phyloP scores from a whole-genome alignment of 176 grass and related monocot genomes.

The Dendrocalamus sinicus region DNA sequence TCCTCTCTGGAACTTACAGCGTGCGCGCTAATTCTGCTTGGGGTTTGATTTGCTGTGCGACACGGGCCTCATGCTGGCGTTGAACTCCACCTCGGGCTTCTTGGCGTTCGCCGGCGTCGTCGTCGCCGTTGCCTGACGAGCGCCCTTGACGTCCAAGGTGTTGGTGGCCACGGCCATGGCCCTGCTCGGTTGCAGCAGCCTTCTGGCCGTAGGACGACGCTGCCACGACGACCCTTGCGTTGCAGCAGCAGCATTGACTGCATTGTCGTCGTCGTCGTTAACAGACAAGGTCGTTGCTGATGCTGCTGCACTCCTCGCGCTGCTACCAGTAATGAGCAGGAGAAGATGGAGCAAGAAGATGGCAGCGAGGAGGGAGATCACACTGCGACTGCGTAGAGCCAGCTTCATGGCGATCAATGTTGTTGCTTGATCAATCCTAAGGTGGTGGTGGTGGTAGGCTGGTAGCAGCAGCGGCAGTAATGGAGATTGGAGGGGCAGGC shows the following conservation, averaged over 20 bases:
- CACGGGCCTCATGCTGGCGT: conserved; percentile 36
- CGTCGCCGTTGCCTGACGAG: background rate
- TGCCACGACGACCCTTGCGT: background rate
- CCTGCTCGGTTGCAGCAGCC: background rate
- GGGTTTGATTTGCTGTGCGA: conserved; percentile 37
- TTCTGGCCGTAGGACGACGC: conserved; percentile 15
- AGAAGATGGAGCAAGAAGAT: conserved; percentile 20
- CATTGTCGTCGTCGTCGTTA: background rate
- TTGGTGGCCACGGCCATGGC: conserved; percentile 4
- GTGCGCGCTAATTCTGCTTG: conserved; percentile 34
- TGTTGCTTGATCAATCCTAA: background rate
- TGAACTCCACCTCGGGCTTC: conserved; percentile 37
- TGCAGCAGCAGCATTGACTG: background rate
- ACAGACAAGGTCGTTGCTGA: background rate
- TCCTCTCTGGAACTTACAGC: background rate
- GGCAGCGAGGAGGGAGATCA: background rate
- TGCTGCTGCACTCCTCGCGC: background rate
- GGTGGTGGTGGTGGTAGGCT: too few species aligned
- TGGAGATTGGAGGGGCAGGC: too few species aligned
- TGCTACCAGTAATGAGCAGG: background rate
- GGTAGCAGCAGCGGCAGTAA: too few species aligned
- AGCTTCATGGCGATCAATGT: background rate
- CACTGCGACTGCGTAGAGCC: background rate
- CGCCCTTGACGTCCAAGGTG: conserved; percentile 5
- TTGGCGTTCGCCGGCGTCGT: background rate